Conservation (phyloP, 164 flowering plant genomes). For the Nymphaea thermarum region DNA sequence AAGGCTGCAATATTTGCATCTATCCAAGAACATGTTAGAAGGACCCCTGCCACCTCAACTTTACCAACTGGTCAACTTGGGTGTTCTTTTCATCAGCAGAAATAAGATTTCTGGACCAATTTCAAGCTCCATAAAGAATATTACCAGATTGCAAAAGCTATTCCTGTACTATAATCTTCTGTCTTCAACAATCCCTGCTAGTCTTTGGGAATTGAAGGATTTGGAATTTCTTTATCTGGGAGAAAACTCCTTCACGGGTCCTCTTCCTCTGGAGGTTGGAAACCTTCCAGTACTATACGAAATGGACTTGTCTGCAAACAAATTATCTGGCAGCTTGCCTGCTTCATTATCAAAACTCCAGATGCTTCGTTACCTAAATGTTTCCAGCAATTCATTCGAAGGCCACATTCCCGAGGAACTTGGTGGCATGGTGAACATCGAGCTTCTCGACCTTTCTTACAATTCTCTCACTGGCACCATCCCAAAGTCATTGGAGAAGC, state of each 20-base stretch:
- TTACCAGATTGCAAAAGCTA: not conserved
- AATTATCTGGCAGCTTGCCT: not conserved
- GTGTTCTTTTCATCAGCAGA: not conserved
- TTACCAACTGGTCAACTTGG: not conserved
- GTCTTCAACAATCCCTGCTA: not conserved
- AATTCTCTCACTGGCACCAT: constrained; percentile 1
- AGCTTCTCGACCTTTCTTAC: not conserved
- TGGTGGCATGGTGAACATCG: not conserved
- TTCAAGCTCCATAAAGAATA: not conserved
- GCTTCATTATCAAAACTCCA: not conserved
- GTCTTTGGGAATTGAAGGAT: not conserved
- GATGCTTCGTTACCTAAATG: not conserved
- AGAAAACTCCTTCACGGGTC: not conserved
- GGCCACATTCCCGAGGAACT: not conserved
- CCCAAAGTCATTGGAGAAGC: constrained; percentile 1
- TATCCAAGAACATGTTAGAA: not conserved
- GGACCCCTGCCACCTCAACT: not conserved
- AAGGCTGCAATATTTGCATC: not conserved
- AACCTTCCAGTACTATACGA: not conserved
- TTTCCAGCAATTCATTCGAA: not conserved
- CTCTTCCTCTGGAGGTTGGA: not conserved
- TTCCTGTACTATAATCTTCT: not conserved
- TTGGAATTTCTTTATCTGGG: not conserved
- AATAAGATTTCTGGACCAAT: not conserved
- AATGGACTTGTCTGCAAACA: not conserved